Evolutionary conservation across 345 rosid genomes (phyloP), one percentile per base, ranked within the genome.

Genomic region (Mallotus nudiflorus): DNA sequence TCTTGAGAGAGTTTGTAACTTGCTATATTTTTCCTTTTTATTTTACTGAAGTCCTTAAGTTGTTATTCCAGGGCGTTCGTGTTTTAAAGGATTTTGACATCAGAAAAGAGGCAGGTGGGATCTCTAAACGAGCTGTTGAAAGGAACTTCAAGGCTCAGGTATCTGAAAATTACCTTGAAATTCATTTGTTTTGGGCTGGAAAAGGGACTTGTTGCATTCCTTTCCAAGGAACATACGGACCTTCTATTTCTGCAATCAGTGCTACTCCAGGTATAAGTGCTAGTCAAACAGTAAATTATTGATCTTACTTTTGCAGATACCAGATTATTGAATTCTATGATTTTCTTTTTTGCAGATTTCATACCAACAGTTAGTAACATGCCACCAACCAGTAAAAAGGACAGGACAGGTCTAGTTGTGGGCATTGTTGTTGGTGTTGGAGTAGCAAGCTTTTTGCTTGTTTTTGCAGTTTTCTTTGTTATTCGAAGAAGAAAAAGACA

Each of bases 341-440:
- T 40, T 67, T 59, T 57, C 37, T 40, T 67, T 59, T 57, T 49
- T 77, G 73, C 87, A 89, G 93, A 88, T 81, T 92, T 92, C 71
- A 52, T 1, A 67, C 92, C 98, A 42, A 85, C 86, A 44, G 92
- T 88, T 25, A 78, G 66, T 29, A 82, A 85, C 82, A 86, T 55
- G 20, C 71, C 82, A 51, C 91, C 92, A 25, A 53, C 67, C 35
- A 66, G 28, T 19, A 53, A 78, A 66, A 86, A 80, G 70, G 66
- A 68, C 59, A 77, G 66, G 10, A 79, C 86, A 7, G 83, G 91
- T 33, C 50, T 84, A 40, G 77, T 87, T 57, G 87, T 84, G 28
- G 98, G 97, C 31, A 70, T 80, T 42, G 72, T 81, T 67, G 85
- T 82, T 22, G 91, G 90, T 24, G 82, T 80, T 46, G 89, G 81